Conservation (phyloP, 192 early-diverging fungal genomes). For the Rhizophagus prolifer region DNA sequence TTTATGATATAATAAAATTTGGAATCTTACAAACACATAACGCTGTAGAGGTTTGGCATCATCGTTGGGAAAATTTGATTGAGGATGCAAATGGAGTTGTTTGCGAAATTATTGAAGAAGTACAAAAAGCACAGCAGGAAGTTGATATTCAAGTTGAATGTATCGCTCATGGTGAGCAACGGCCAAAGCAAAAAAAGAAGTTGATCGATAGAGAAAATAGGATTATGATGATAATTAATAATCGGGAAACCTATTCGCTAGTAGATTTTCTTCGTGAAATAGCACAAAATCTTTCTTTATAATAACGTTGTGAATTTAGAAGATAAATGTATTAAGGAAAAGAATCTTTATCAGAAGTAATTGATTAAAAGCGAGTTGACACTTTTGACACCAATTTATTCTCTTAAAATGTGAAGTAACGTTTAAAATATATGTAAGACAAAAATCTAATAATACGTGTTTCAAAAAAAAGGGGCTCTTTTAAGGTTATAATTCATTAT, state of each 20-base stretch:
- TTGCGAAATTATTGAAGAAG: not conserved
- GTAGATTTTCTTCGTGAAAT: no score
- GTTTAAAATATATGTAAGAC: no score
- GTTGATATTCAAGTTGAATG: not conserved
- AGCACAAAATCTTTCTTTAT: no score
- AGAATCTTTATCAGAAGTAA: no score
- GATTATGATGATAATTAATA: constrained; percentile 5
- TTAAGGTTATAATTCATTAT: no score
- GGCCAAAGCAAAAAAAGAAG: not conserved
- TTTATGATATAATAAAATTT: not conserved
- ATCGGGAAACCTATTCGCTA: not conserved
- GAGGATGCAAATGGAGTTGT: not conserved
- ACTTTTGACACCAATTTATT: no score
- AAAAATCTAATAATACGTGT: no score
- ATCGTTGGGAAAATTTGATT: not conserved
- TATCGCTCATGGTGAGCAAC: not conserved
- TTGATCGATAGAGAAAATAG: not conserved
- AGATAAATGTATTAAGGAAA: no score
- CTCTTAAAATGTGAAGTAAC: no score
- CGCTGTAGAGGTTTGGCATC: constrained; percentile 1
- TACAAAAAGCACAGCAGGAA: constrained; percentile 7
- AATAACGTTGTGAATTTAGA: no score
- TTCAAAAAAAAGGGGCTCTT: no score
- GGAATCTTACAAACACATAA: not conserved
- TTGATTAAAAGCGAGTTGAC: no score